These are phyloP conservation scores for Phoenix dactylifera DNA, from an alignment of 176 grass and related monocot species.

Conservation along the genomic window DNA sequence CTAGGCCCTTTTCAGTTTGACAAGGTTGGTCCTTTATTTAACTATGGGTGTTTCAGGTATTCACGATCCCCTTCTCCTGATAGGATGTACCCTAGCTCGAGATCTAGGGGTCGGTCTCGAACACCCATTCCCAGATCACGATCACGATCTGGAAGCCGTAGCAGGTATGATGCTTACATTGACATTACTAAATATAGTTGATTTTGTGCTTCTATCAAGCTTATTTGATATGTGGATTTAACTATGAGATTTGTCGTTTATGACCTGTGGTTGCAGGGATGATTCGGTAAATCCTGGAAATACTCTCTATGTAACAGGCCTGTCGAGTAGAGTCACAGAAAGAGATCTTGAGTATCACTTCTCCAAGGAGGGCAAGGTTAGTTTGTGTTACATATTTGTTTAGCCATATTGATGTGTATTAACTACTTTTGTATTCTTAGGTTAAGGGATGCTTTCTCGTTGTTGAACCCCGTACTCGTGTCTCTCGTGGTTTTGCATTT, in stretches of 20 bases:
- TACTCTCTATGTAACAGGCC: constrained; percentile 32
- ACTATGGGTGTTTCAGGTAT: too few species aligned
- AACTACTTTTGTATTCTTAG: constrained; percentile 13
- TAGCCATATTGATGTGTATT: neutral
- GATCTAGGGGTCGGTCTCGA: constrained; percentile 7
- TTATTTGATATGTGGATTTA: too few species aligned
- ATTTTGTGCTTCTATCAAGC: too few species aligned
- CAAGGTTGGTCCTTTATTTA: too few species aligned
- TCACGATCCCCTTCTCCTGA: too few species aligned
- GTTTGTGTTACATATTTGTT: constrained; percentile 1
- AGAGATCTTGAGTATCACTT: constrained; percentile 26
- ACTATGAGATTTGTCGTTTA: neutral
- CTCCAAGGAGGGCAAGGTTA: constrained; percentile 34
- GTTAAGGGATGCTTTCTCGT: constrained; percentile 53
- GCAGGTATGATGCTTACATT: neutral
- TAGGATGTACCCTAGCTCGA: neutral
- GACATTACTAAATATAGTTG: too few species aligned
- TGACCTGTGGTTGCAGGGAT: neutral
- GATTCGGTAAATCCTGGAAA: constrained; percentile 36
- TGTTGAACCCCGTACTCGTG: constrained; percentile 72
- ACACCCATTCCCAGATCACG: constrained; percentile 5
- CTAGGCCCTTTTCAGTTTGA: too few species aligned
- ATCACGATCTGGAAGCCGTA: constrained; percentile 13
- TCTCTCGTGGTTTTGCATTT: constrained; percentile 90
- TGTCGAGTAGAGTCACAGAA: constrained; percentile 31